Evolutionary conservation across 345 rosid species (phyloP), one percentile per base, ranked within the genome.

Genomic region (Luvunga scandens): DNA sequence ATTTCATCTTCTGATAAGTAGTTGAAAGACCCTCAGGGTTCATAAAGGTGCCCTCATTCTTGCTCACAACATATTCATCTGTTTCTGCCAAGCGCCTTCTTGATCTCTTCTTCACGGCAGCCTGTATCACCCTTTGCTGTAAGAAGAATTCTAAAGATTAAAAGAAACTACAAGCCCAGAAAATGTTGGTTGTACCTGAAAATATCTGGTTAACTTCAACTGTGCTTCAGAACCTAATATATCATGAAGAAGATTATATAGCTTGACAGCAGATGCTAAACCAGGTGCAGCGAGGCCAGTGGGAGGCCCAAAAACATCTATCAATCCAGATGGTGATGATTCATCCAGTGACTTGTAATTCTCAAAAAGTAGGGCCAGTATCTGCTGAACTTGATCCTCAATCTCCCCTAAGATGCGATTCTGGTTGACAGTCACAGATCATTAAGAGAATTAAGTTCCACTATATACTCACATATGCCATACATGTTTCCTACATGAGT

Each of bases 301-400:
- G 75, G 97, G 94, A 39, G 97, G 85, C 79, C 87, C 86, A 81
- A 91, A 91, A 75, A 89, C 88, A 72, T 89, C 97, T 86, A 86
- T 87, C 76, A 90, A 87, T 57, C 99, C 99, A 25, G 93, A 89
- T 69, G 84, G 81, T 31, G 84, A 75, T 38, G 86, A 83, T 71
- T 96, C 98, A 83, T 92, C 95, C 45, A 96, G 89, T 36, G 97
- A 91, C 85, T 96, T 96, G 85, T 94, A 96, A 78, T 92, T 94
- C 87, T 94, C 93, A 85, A 96, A 96, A 67, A 85, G 87, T 77
- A 85, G 74, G 76, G 89, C 86, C 62, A 96, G 92, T 70, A 91
- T 86, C 83, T 91, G 94, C 83, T 91, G 92, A 36, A 94, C 79
- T 86, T 96, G 96, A 77, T 94, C 99, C 65, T 90, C 92, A 81